Evolutionary conservation across 805 yeast genomes (phyloP), one percentile per base, ranked within the genome.

Genomic region (Ogataea polymorpha): DNA sequence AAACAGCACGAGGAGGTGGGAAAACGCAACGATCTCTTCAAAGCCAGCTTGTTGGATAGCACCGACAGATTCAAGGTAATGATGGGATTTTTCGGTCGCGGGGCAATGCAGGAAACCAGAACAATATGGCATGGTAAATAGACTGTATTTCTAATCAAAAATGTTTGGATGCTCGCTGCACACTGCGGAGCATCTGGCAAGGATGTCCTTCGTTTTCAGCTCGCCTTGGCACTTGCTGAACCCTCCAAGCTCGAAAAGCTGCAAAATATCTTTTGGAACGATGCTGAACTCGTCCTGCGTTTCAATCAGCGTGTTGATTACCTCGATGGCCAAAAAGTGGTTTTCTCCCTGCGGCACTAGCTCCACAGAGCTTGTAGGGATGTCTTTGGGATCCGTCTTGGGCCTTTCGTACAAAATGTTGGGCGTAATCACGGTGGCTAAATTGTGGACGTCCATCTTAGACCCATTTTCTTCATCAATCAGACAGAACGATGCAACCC

Each of bases 401-500:
- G 73, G 77, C 46, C 73, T 75, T 1, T 82, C 64, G 52, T 82
- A 83, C 29, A 95, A 69, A 32, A 93, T 81, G 56, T 90, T 93
- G 2, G 99, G 99, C 0, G 97, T 86, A 36, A 93, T 74, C 2
- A 93, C 99, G 0, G 98, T 93, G 2, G 99, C 96, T 48, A 93
- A 71, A 61, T 93, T 93, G 59, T 89, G 96, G 24, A 86, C 78
- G 59, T 91, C 97, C 99, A 93, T 93, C 66, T 91, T 93, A 3
- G 97, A 88, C 1, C 93, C 93, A 16, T 80, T 77, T 51, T 86
- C 90, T 53, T 88, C 95, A 56, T 89, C 97, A 46, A 90, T 79
- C 52, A 87, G 90, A 1, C 97, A 86, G 66, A 93, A 93, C 2
- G 98, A 86, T 0, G 98, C 88, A 2, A 90, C 91, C 98, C 98